These are phyloP conservation scores for Vanderwaltozyma yarrowii DNA, from an alignment of 805 yeast genomes.

Conservation along the genomic window DNA sequence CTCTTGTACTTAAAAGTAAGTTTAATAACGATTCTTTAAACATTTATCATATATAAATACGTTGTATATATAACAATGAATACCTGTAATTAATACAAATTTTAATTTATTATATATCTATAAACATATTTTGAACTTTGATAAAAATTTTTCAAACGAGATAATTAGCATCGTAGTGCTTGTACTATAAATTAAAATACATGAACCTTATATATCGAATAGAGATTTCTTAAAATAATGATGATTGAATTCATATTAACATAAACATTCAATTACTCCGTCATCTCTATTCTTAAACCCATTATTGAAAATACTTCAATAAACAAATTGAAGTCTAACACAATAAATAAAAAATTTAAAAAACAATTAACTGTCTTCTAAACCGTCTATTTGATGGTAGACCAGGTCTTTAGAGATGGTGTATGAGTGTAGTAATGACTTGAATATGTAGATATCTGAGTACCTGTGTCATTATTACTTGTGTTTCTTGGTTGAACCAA, in stretches of 20 bases:
- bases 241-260: too few species aligned
- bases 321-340: too few species aligned
- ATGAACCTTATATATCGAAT: slow-evolving; percentile 1
- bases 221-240: background rate
- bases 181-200: slow-evolving; percentile 2
- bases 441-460: slow-evolving; percentile 25
- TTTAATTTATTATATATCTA: too few species aligned
- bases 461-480: slow-evolving; percentile 76
- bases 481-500: slow-evolving; percentile 83
- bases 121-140: too few species aligned
- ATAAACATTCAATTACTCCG: too few species aligned
- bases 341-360: too few species aligned
- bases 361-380: background rate
- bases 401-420: slow-evolving; percentile 43
- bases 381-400: slow-evolving; percentile 33
- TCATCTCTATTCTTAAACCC: too few species aligned
- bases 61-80: background rate
- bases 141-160: background rate
- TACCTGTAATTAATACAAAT: too few species aligned
- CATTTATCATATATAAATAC: too few species aligned
- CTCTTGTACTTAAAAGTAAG: too few species aligned
- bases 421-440: slow-evolving; percentile 38
- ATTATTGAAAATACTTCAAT: too few species aligned
- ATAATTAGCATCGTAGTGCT: background rate
- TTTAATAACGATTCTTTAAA: too few species aligned